Conservation (phyloP, 352 stramenopile genomes). For the Phytophthora chlamydospora region DNA sequence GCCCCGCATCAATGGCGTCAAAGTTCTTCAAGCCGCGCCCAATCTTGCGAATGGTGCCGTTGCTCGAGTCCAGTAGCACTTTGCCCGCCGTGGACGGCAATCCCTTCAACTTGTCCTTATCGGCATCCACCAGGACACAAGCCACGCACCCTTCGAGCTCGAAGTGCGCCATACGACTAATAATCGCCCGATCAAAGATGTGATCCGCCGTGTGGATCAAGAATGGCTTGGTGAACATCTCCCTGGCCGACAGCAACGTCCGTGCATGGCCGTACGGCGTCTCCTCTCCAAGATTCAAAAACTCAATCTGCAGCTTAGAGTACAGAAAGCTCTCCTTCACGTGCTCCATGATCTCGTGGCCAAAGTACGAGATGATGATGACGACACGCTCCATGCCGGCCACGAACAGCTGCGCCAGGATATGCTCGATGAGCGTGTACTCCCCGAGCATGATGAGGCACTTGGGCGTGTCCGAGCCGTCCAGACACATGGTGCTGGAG, state of each 20-base stretch:
- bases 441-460: conserved; percentile 77
- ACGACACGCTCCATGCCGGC: conserved; percentile 85
- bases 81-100: conserved; percentile 73
- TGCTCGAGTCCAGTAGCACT: conserved; percentile 55
- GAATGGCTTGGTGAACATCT: conserved; percentile 85
- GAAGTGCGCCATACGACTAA: conserved; percentile 71
- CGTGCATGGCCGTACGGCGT: conserved; percentile 76
- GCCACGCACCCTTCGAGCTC: conserved; percentile 73
- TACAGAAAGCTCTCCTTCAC: conserved; percentile 80
- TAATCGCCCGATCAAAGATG: conserved; percentile 83
- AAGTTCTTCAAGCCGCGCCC: conserved; percentile 72
- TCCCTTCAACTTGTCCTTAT: conserved; percentile 62
- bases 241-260: conserved; percentile 72
- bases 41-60: conserved; percentile 67
- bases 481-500: conserved; percentile 80
- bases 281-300: conserved; percentile 83
- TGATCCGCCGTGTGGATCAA: conserved; percentile 88
- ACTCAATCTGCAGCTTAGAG: conserved; percentile 82
- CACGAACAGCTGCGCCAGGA: conserved; percentile 81
- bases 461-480: conserved; percentile 81
- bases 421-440: conserved; percentile 84
- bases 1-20: conserved; percentile 77
- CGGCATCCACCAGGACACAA: conserved; percentile 78
- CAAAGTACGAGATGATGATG: conserved; percentile 86
- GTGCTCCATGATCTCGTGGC: conserved; percentile 81